Evolutionary conservation across 2,329 filamentous ascomycete genomes (phyloP), one percentile per base, ranked within the genome.

Genomic region (Cadophora malorum): DNA sequence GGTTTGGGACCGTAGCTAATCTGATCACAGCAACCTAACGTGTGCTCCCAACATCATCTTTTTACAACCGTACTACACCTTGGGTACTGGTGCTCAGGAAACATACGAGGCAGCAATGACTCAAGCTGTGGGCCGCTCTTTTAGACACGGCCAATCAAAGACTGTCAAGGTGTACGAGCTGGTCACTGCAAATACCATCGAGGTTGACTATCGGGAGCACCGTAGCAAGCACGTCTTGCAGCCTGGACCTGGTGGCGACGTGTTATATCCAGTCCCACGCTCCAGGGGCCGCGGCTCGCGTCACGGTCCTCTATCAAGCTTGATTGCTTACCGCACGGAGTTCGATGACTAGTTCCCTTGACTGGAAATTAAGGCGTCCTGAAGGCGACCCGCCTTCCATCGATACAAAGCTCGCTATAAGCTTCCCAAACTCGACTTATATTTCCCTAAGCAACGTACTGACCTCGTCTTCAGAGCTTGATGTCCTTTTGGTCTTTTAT

Each of bases 21-120:
- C 52, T 56, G 25, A 63, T 33, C 25, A 25, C 47, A 87, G 85
- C 10, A 91, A 91, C 70, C 77, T 91, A 1, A 85, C 87, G 58
- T 83, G 83, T 49, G 88, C 88, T 0, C 90, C 90, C 69, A 87
- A 91, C 67, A 79, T 91, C 45, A 83, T 91, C 38, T 91, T 91
- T 75, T 76, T 90, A 2, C 82, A 84, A 0, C 88, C 88, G 0
- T 76, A 88, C 9, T 77, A 87, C 0, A 78, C 82, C 0, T 68
- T 67, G 1, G 73, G 73, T 0, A 67, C 69, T 1, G 74, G 79
- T 45, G 83, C 80, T 0, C 82, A 86, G 58, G 82, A 86, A 55
- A 79, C 83, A 5, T 91, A 89, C 73, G 81, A 86, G 0, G 81
- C 85, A 0, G 81, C 83, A 0, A 90, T 90, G 84, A 84, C 81